Base-by-base conservation (phyloP, 257 asterid species). In the Leonotis leonurus region DNA sequence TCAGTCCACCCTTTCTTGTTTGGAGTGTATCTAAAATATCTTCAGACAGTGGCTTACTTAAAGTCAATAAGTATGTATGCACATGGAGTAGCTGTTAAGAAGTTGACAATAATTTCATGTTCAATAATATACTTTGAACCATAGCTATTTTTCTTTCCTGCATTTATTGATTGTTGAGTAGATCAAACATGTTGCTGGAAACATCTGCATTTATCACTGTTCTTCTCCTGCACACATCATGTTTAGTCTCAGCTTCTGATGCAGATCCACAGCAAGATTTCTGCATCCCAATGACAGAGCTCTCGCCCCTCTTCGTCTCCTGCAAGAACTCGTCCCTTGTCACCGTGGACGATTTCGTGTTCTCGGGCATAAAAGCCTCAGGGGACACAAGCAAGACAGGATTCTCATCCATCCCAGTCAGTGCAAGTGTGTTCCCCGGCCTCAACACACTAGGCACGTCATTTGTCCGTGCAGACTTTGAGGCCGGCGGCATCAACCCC, bases 401-500 rank as follows among this genome's bases (percentile, higher is more conserved):
- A 11, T 86, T 89, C 77, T 77, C 94, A 49, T 76, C 87, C 51
- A 80, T 71, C 43, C 86, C 87, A 22, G 94, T 89, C 0, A 73
- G 67, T 35, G 71, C 95, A 12, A 54, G 66, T 53, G 84, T 71
- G 1, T 82, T 89, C 58, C 91, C 95, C 0, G 95, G 91, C n/a
- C 76, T 86, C 9, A 84, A 82, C 83, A 86, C 94, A 3, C 49
- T 79, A 65, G 91, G 97, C 58, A 72, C 75, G 85, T 86, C 95
- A 4, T 81, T 86, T 10, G 94, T 80, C 0, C 93, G 95, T 0
- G 93, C 95, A 10, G 95, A 84, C 67, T 86, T 89, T 44, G 85
- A 70, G 4, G 41, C 57, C 25, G 95, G 81, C 1, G 91, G 94
- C 8, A 41, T 84, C 10, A 89, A 86, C 43, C 83, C 63, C 50